phyloP scores from a whole-genome alignment of 306 rosid species.

The Vigna trinervia region DNA sequence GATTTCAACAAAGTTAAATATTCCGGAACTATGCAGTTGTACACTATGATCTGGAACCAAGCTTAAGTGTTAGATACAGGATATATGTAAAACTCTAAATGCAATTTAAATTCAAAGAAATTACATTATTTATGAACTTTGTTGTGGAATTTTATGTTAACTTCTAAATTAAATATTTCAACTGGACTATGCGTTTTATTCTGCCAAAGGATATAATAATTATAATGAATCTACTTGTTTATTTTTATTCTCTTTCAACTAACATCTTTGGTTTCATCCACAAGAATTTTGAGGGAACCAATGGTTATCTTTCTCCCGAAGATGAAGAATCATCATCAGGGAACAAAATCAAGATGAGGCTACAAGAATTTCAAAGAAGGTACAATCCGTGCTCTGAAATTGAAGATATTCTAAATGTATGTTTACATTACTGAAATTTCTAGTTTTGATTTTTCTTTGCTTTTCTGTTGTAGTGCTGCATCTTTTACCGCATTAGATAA shows the following conservation, averaged over 20 bases:
- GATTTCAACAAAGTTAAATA: background rate
- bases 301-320: constrained; percentile 78
- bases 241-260: constrained; percentile 35
- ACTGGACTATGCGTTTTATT: constrained; percentile 29
- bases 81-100: background rate
- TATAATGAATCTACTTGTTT: constrained; percentile 25
- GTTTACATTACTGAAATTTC: background rate
- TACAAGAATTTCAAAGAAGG: constrained; percentile 92
- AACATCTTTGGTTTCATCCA: constrained; percentile 38
- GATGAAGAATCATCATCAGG: constrained; percentile 79
- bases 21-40: background rate
- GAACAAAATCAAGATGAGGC: constrained; percentile 89
- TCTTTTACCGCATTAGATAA: constrained; percentile 73
- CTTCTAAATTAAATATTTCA: constrained; percentile 27
- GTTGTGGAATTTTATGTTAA: constrained; percentile 28
- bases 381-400: constrained; percentile 33
- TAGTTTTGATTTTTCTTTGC: background rate
- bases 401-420: constrained; percentile 9
- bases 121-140: constrained; percentile 10
- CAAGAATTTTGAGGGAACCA: constrained; percentile 61
- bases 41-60: constrained; percentile 25
- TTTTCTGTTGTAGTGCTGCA: constrained; percentile 58
- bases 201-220: constrained; percentile 8
- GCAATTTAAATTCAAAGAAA: constrained; percentile 5
- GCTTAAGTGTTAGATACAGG: background rate